phyloP scores from a whole-genome alignment of 306 rosid species.

The Fragaria nilgerrensis region DNA sequence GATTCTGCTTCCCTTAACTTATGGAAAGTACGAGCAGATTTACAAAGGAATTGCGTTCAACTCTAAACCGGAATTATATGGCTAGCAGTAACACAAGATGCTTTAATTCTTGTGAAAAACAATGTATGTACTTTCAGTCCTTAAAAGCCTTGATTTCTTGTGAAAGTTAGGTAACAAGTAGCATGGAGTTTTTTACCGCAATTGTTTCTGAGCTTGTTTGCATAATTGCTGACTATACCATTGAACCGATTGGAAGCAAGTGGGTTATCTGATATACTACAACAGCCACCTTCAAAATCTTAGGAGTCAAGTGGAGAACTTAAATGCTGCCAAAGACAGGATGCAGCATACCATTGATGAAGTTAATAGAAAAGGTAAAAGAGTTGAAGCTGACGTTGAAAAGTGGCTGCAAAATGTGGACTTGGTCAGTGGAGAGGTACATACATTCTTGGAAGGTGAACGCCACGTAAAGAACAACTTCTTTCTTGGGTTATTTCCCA shows the following conservation, averaged over 20 bases:
- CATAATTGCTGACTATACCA: slow-evolving; percentile 1
- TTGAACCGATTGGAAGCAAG: slow-evolving; percentile 13
- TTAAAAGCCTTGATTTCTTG: neutral
- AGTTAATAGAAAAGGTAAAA: slow-evolving; percentile 17
- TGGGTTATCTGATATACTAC: slow-evolving; percentile 16
- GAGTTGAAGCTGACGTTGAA: neutral
- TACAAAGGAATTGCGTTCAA: neutral
- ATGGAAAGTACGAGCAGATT: neutral
- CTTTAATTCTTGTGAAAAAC: neutral
- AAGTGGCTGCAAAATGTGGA: slow-evolving; percentile 10
- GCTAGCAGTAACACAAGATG: neutral
- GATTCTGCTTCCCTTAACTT: neutral
- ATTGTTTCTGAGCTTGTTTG: neutral
- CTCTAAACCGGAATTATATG: neutral
- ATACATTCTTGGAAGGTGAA: neutral
- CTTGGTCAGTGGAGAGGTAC: neutral
- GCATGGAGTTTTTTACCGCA: neutral
- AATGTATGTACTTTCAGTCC: neutral
- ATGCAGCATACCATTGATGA: neutral
- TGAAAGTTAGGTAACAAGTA: neutral
- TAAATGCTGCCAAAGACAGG: neutral
- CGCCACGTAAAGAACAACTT: neutral
- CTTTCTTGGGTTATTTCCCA: slow-evolving; percentile 12
- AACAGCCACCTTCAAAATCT: slow-evolving; percentile 12
- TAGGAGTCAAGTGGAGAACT: neutral